A percentile compares a stretch with the other conserved stretches of the same genome.
phyloP scores from a whole-genome alignment of 768 basidiomycete genomes.

The Tulasnella sp. region DNA sequence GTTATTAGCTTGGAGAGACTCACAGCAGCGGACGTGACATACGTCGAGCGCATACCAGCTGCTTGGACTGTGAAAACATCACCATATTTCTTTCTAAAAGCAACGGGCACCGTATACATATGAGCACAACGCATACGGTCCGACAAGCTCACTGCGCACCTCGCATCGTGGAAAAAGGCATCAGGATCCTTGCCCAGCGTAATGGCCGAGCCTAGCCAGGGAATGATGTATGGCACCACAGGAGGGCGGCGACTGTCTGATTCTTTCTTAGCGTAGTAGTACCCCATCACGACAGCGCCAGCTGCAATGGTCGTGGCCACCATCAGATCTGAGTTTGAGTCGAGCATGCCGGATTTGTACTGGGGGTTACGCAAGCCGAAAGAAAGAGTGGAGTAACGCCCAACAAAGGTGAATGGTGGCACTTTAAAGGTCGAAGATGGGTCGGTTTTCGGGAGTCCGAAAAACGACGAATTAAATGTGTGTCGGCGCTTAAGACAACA shows the following conservation, averaged over 20 bases:
- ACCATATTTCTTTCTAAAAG: background rate
- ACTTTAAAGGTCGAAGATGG: background rate
- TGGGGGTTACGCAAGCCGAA: no score
- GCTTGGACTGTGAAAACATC: slow-evolving; percentile 27
- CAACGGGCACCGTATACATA: background rate
- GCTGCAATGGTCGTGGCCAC: background rate
- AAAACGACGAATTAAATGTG: background rate
- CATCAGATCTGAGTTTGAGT: background rate
- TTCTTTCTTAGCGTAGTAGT: background rate
- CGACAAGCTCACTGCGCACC: background rate
- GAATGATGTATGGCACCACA: slow-evolving; percentile 23
- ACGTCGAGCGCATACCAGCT: slow-evolving; percentile 17
- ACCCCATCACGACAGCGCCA: background rate
- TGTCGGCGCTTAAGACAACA: no score
- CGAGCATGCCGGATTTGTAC: background rate
- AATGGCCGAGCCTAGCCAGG: slow-evolving; percentile 28
- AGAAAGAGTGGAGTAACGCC: background rate
- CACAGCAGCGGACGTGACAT: slow-evolving; percentile 27
- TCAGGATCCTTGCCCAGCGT: slow-evolving; percentile 32
- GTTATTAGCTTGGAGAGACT: background rate
- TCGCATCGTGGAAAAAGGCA: slow-evolving; percentile 23
- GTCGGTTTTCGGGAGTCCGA: background rate
- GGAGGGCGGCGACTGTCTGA: background rate
- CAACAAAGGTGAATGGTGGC: background rate
- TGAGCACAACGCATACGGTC: background rate